Conservation (phyloP, 768 basidiomycete species). For the Xanthoconium stramineum region DNA sequence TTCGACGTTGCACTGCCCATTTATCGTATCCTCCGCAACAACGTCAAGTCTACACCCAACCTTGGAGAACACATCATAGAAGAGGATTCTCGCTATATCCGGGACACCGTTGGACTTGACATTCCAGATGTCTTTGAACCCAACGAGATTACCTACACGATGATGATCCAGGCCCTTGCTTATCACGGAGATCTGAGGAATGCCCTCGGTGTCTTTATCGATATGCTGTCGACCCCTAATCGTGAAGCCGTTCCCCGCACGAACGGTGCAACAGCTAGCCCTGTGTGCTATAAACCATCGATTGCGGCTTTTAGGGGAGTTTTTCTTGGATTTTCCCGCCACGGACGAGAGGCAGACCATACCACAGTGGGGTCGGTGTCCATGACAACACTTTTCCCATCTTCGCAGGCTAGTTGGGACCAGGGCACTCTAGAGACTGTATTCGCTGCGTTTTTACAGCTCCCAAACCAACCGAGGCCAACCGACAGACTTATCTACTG, state of each 20-base stretch:
- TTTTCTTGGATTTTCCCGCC: slow-evolving; percentile 71
- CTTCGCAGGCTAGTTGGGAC: slow-evolving; percentile 44
- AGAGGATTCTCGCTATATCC: slow-evolving; percentile 37
- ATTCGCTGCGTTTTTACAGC: slow-evolving; percentile 60
- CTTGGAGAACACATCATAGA: slow-evolving; percentile 35
- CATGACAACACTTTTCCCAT: slow-evolving; percentile 7
- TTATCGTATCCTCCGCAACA: slow-evolving; percentile 62
- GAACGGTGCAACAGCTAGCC: slow-evolving; percentile 26
- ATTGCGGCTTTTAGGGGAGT: slow-evolving; percentile 62
- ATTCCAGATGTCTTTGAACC: slow-evolving; percentile 47
- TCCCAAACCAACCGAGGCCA: slow-evolving; percentile 44
- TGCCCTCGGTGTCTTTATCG: slow-evolving; percentile 57
- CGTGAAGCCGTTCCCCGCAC: slow-evolving; percentile 33
- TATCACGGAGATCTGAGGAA: slow-evolving; percentile 64
- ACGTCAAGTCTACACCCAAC: slow-evolving; percentile 38
- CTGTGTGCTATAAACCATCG: slow-evolving; percentile 40
- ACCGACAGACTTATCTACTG: slow-evolving; percentile 55
- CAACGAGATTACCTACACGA: slow-evolving; percentile 63
- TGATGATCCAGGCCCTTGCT: slow-evolving; percentile 65
- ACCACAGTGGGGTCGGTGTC: background rate
- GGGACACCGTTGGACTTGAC: slow-evolving; percentile 42
- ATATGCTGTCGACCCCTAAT: slow-evolving; percentile 57
- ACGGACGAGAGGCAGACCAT: slow-evolving; percentile 38
- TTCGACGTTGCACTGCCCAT: slow-evolving; percentile 57
- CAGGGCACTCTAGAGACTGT: slow-evolving; percentile 52